phyloP scores from a whole-genome alignment of 2,329 filamentous ascomycete genomes.

The Curvularia lunata region DNA sequence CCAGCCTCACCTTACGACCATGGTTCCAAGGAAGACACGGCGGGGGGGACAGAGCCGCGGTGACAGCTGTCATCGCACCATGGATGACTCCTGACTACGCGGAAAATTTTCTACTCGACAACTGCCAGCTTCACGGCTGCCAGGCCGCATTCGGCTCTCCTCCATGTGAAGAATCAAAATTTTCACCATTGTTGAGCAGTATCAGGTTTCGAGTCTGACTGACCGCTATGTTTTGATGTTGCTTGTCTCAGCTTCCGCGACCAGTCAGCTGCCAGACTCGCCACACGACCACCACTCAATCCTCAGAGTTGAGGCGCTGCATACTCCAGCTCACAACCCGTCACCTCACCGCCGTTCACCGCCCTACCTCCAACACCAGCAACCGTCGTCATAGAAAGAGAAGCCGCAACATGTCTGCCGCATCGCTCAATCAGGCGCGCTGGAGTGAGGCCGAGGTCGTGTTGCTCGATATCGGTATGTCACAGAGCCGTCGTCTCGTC shows the following conservation, averaged over 20 bases:
- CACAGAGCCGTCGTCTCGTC: constrained; percentile 6
- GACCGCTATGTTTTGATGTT: constrained; percentile 41
- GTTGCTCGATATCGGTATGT: constrained; percentile 66
- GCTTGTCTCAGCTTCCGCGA: constrained; percentile 26
- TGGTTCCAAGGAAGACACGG: constrained; percentile 17
- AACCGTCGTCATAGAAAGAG: constrained; percentile 18
- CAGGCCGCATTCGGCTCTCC: constrained; percentile 29
- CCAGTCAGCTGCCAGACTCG: constrained; percentile 38
- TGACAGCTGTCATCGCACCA: constrained; percentile 8
- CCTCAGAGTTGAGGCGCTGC: constrained; percentile 14
- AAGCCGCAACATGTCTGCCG: constrained; percentile 36
- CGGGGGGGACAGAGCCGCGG: not conserved
- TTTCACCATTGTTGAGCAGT: not conserved
- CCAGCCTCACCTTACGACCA: constrained; percentile 16
- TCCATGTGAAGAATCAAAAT: constrained; percentile 2
- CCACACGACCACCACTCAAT: constrained; percentile 29
- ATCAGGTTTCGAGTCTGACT: constrained; percentile 27
- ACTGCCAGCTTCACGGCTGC: constrained; percentile 24
- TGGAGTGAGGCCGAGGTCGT: constrained; percentile 54
- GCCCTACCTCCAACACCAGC: constrained; percentile 26
- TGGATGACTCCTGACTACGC: constrained; percentile 9
- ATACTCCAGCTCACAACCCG: constrained; percentile 29
- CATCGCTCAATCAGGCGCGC: constrained; percentile 36
- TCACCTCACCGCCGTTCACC: constrained; percentile 44
- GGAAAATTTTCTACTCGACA: constrained; percentile 30